Percentiles rank a stretch among this genome's conserved stretches.
These are phyloP conservation scores for Conticribra guillardii DNA, from an alignment of 108 stramenopile genomes.

Conservation along the genomic window DNA sequence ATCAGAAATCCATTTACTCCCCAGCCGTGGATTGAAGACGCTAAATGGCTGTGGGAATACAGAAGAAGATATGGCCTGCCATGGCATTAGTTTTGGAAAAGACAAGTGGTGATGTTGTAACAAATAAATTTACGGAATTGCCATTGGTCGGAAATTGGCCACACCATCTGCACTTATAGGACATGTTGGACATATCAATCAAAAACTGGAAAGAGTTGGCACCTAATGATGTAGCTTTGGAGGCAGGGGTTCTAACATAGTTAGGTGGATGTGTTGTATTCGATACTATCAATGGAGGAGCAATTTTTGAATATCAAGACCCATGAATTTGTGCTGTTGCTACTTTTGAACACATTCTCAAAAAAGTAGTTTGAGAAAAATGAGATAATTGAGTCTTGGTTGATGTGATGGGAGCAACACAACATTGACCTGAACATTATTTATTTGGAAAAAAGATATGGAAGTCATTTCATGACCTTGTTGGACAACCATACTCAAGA, in stretches of 20 bases:
- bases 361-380: no score
- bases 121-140: slow-evolving; percentile 78
- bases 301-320: slow-evolving; percentile 77
- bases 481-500: no score
- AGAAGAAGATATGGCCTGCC: slow-evolving; percentile 82
- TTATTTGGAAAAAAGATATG: no score
- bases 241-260: slow-evolving; percentile 84
- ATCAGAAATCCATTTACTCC: slow-evolving; percentile 87
- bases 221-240: slow-evolving; percentile 69
- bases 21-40: slow-evolving; percentile 89
- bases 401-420: no score
- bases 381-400: no score
- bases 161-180: slow-evolving; percentile 87
- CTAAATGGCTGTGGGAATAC: slow-evolving; percentile 77
- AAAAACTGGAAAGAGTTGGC: slow-evolving; percentile 84
- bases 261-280: slow-evolving; percentile 80
- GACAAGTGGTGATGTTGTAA: slow-evolving; percentile 48
- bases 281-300: slow-evolving; percentile 46
- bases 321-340: slow-evolving; percentile 89
- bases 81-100: slow-evolving; percentile 72
- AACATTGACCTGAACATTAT: no score
- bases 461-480: no score
- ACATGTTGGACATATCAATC: slow-evolving; percentile 87
- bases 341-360: slow-evolving; percentile 82
- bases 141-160: slow-evolving; percentile 87